Percentiles rank a stretch among this genome's conserved stretches.
Evolutionary conservation across 192 early-diverging fungal species (phyloP).

Genomic region (Dispira simplex): DNA sequence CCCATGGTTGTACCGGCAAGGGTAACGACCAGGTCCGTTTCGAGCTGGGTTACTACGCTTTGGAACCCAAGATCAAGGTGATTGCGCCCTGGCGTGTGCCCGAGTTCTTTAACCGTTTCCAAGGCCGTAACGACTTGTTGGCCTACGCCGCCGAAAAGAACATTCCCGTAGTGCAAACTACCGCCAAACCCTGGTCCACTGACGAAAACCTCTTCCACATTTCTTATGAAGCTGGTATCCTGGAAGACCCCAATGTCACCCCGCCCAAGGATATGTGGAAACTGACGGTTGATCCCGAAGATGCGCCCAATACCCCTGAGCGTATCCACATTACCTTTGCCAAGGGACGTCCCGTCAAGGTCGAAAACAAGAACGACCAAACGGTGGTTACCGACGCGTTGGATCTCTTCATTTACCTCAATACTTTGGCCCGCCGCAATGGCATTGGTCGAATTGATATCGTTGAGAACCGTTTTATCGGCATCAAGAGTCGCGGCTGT

Average conservation of each 20-base stretch:
- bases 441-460: slow-evolving; percentile 98
- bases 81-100: slow-evolving; percentile 96
- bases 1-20: slow-evolving; percentile 99
- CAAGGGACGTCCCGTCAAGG: slow-evolving; percentile 75
- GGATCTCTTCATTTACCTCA: slow-evolving; percentile 90
- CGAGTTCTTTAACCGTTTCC: slow-evolving; percentile 91
- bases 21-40: slow-evolving; percentile 99
- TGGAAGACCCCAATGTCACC: slow-evolving; percentile 92
- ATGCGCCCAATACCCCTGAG: slow-evolving; percentile 92
- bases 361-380: slow-evolving; percentile 65
- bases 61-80: slow-evolving; percentile 86
- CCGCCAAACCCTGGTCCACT: slow-evolving; percentile 95
- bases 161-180: slow-evolving; percentile 92
- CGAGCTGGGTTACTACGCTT: slow-evolving; percentile 95
- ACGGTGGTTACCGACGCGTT: slow-evolving; percentile 51
- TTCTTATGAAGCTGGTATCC: slow-evolving; percentile 95
- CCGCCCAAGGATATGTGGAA: slow-evolving; percentile 99
- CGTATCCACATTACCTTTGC: slow-evolving; percentile 83
- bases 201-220: slow-evolving; percentile 99
- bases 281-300: slow-evolving; percentile 90
- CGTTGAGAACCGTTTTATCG: slow-evolving; percentile 98
- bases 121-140: slow-evolving; percentile 79
- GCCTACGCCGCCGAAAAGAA: slow-evolving; percentile 79
- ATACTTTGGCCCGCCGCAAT: slow-evolving; percentile 88
- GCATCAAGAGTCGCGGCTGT: slow-evolving; percentile 97